Conservation (phyloP, 345 rosid species). For the Cardamine resedifolia region DNA sequence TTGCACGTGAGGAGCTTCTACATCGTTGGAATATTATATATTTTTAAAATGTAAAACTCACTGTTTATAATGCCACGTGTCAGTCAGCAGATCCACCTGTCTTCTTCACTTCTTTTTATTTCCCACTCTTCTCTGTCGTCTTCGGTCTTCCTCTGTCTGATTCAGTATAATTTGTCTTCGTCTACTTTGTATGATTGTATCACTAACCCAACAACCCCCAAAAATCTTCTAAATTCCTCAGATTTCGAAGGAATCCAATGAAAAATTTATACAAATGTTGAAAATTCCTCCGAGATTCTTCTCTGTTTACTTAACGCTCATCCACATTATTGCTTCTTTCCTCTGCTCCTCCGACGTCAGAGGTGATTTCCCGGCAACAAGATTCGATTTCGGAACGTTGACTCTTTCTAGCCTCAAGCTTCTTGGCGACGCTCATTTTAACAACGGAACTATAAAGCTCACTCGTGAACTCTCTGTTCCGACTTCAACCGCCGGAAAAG, state of each 20-base stretch:
- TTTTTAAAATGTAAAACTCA: background rate
- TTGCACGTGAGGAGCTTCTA: conserved; percentile 36
- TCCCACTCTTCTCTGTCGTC: conserved; percentile 34
- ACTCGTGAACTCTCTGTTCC: conserved; percentile 87
- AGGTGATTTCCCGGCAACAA: conserved; percentile 38
- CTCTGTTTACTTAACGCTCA: conserved; percentile 24
- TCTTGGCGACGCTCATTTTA: conserved; percentile 86
- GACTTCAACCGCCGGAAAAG: conserved; percentile 77
- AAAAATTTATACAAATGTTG: conserved; percentile 44
- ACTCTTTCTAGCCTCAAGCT: conserved; percentile 70
- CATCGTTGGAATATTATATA: background rate
- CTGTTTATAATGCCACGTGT: conserved; percentile 61
- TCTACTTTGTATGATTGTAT: conserved; percentile 30
- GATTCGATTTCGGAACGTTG: conserved; percentile 80
- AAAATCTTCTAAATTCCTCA: conserved; percentile 11
- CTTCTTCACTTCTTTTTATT: conserved; percentile 46
- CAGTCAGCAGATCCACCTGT: conserved; percentile 54
- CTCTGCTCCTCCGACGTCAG: conserved; percentile 42
- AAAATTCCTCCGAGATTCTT: conserved; percentile 30
- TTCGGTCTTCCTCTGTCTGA: conserved; percentile 34
- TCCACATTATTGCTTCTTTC: conserved; percentile 33
- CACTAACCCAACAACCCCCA: conserved; percentile 34
- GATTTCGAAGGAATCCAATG: conserved; percentile 38
- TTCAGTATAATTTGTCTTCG: conserved; percentile 25
- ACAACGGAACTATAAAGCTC: conserved; percentile 77